These are phyloP conservation scores for Dionaea muscipula DNA, from an alignment of 179 eudicot species.

Conservation along the genomic window DNA sequence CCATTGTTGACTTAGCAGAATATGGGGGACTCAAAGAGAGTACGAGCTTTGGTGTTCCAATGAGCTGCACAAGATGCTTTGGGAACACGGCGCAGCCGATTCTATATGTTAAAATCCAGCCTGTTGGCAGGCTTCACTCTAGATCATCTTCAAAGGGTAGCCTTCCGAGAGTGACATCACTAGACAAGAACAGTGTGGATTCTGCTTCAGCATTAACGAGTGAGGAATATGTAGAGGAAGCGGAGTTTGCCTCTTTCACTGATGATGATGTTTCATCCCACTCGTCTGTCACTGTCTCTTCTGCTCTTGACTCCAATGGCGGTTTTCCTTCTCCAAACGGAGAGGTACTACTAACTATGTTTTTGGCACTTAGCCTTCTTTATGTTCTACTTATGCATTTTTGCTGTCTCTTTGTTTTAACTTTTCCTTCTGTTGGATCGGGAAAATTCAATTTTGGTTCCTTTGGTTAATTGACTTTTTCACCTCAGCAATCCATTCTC, in stretches of 20 bases:
- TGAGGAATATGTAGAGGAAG: slow-evolving; percentile 83
- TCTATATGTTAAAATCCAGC: slow-evolving; percentile 49
- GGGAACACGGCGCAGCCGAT: slow-evolving; percentile 56
- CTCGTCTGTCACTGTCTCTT: slow-evolving; percentile 55
- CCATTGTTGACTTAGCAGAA: slow-evolving; percentile 73
- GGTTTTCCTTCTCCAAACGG: slow-evolving; percentile 28
- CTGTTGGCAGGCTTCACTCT: slow-evolving; percentile 39
- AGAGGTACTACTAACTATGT: slow-evolving; percentile 30
- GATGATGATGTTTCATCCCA: slow-evolving; percentile 79
- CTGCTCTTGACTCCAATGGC: slow-evolving; percentile 35
- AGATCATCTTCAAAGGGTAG: slow-evolving; percentile 40
- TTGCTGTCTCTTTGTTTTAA: too few species aligned
- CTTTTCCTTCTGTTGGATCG: too few species aligned
- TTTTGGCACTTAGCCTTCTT: too few species aligned
- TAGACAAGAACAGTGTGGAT: slow-evolving; percentile 42
- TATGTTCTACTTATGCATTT: too few species aligned
- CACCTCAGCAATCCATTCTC: too few species aligned
- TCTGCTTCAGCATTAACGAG: slow-evolving; percentile 58
- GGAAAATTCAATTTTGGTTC: too few species aligned
- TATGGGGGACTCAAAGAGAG: slow-evolving; percentile 48
- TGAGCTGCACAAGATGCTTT: slow-evolving; percentile 61
- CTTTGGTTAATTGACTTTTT: too few species aligned
- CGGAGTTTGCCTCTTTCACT: slow-evolving; percentile 52
- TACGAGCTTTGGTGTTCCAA: slow-evolving; percentile 31
- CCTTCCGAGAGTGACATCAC: slow-evolving; percentile 37